Percentiles rank a stretch among this genome's conserved stretches.
These are phyloP conservation scores for Yamadazyma siamensis DNA, from an alignment of 1,139 yeast species.

Conservation along the genomic window DNA sequence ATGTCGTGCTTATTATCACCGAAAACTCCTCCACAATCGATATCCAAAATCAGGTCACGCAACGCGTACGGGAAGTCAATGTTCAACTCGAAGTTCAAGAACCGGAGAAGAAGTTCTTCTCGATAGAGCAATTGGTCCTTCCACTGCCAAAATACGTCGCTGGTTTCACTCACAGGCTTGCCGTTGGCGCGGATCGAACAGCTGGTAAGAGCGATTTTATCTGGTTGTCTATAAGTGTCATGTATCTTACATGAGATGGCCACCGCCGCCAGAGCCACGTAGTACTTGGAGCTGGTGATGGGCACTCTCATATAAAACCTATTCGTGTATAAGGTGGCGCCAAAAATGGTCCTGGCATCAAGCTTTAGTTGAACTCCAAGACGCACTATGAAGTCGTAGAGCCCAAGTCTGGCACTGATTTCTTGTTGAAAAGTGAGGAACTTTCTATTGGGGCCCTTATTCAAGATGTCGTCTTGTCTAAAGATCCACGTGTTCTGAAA, in stretches of 20 bases:
- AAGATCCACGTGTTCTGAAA: constrained; percentile 30
- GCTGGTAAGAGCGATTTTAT: constrained; percentile 39
- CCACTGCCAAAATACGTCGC: constrained; percentile 45
- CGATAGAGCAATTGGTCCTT: constrained; percentile 43
- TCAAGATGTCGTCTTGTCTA: constrained; percentile 28
- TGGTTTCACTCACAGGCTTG: constrained; percentile 36
- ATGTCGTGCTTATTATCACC: constrained; percentile 27
- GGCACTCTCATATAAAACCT: constrained; percentile 44
- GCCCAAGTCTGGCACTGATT: constrained; percentile 34
- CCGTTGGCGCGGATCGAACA: constrained; percentile 33
- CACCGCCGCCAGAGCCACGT: constrained; percentile 44
- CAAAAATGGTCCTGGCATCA: constrained; percentile 43
- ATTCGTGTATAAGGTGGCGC: constrained; percentile 40
- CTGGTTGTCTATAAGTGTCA: constrained; percentile 44
- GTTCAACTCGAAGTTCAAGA: constrained; percentile 40
- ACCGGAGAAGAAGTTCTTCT: constrained; percentile 40
- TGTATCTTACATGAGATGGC: constrained; percentile 43
- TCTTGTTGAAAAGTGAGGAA: constrained; percentile 31
- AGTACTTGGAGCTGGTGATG: constrained; percentile 44
- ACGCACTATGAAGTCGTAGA: constrained; percentile 39
- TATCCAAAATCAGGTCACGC: constrained; percentile 21
- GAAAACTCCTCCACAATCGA: constrained; percentile 13
- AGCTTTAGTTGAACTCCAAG: constrained; percentile 37
- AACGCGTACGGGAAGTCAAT: constrained; percentile 38
- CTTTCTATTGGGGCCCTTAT: constrained; percentile 28